Percentiles rank a stretch among this genome's conserved stretches.
Evolutionary conservation across 768 basidiomycete species (phyloP).

Genomic region (Tephrocybe sp.): DNA sequence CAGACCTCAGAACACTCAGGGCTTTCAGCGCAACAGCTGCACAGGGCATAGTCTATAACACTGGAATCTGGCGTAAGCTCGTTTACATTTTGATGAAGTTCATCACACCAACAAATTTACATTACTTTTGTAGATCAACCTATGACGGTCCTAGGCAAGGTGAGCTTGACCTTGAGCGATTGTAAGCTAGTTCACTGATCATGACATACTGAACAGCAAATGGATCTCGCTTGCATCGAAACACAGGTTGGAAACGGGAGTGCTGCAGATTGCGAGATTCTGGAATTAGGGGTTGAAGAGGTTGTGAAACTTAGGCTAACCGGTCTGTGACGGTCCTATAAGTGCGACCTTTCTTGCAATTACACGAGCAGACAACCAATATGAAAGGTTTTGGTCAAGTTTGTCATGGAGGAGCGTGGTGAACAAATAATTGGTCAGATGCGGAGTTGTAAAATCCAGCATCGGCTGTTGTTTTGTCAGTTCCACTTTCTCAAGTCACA

Average conservation of each 20-base stretch:
- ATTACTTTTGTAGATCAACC: slow-evolving; percentile 71
- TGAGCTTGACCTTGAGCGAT: slow-evolving; percentile 25
- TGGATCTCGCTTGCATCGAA: slow-evolving; percentile 89
- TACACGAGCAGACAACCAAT: no score
- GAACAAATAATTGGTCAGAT: slow-evolving; percentile 31
- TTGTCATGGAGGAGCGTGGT: not conserved
- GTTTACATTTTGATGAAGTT: not conserved
- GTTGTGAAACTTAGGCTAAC: slow-evolving; percentile 34
- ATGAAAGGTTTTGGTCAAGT: not conserved
- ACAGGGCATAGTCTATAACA: slow-evolving; percentile 86
- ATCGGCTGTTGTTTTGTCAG: slow-evolving; percentile 13
- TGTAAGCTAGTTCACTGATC: not conserved
- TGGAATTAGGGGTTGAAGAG: slow-evolving; percentile 41
- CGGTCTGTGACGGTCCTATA: not conserved
- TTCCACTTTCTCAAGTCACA: slow-evolving; percentile 38
- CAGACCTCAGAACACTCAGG: slow-evolving; percentile 69
- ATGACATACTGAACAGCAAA: slow-evolving; percentile 40
- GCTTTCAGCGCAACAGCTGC: slow-evolving; percentile 79
- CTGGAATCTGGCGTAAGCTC: slow-evolving; percentile 86
- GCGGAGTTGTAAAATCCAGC: slow-evolving; percentile 38
- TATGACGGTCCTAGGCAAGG: slow-evolving; percentile 77
- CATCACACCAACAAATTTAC: slow-evolving; percentile 14
- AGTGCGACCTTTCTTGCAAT: not conserved
- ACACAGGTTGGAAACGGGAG: slow-evolving; percentile 87
- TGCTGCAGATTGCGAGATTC: slow-evolving; percentile 80